A percentile compares a stretch with the other conserved stretches of the same genome.
These are phyloP conservation scores for Hydrangea macrophylla DNA, from an alignment of 148 eudicot genomes.

Conservation along the genomic window DNA sequence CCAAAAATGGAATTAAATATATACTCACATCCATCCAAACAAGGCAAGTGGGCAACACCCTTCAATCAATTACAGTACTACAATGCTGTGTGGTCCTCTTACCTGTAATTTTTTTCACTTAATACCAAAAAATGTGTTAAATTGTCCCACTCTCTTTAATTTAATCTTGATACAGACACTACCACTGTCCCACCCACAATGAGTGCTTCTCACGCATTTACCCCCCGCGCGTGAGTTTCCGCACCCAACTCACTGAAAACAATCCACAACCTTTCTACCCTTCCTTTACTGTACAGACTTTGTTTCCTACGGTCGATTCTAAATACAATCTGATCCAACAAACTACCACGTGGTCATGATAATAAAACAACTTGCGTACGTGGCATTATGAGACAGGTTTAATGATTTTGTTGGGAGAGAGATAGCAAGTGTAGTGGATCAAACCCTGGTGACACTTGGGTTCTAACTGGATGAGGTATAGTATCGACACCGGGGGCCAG, in stretches of 20 bases:
- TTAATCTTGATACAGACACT: too few relatives aligned
- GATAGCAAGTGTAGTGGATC: background rate
- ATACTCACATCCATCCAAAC: background rate
- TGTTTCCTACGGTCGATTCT: too few relatives aligned
- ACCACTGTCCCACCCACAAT: too few relatives aligned
- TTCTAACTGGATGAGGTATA: slow-evolving; percentile 39
- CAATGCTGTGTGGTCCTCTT: background rate
- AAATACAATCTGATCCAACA: too few relatives aligned
- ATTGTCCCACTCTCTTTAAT: too few relatives aligned
- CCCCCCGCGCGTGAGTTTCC: background rate
- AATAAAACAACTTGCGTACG: background rate
- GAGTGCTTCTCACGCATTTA: background rate
- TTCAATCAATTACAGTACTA: background rate
- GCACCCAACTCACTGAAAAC: slow-evolving; percentile 20
- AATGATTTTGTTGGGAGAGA: background rate
- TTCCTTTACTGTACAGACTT: background rate
- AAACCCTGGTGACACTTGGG: slow-evolving; percentile 18
- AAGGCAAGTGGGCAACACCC: background rate
- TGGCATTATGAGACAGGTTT: background rate
- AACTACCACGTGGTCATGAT: too few relatives aligned
- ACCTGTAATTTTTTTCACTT: background rate
- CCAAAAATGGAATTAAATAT: background rate
- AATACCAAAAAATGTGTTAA: too few relatives aligned
- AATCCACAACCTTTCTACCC: background rate
- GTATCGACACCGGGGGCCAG: slow-evolving; percentile 37